Evolutionary conservation across 352 stramenopile genomes (phyloP).

Genomic region (Phytopythium litorale): DNA sequence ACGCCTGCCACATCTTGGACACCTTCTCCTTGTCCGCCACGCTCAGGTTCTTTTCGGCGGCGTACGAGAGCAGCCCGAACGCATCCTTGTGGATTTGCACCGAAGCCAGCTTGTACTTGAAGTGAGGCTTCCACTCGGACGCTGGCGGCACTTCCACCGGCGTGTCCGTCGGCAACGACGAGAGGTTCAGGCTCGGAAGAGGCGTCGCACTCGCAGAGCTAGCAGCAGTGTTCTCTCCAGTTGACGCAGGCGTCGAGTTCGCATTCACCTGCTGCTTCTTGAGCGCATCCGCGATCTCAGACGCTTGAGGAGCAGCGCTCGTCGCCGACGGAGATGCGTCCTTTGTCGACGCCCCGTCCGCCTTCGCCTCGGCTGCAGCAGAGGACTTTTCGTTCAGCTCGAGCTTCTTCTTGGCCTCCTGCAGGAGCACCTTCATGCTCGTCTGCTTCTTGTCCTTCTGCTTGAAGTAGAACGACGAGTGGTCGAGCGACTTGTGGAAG

Average conservation of each 20-base stretch:
- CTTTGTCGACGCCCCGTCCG: conserved; percentile 4
- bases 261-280: conserved; percentile 41
- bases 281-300: conserved; percentile 57
- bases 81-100: conserved; percentile 85
- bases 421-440: conserved; percentile 92
- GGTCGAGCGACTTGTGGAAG: conserved; percentile 98
- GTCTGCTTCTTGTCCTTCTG: conserved; percentile 98
- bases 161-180: neutral
- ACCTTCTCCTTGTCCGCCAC: conserved; percentile 83
- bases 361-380: conserved; percentile 16
- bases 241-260: conserved; percentile 1
- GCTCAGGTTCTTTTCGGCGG: conserved; percentile 78
- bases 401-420: conserved; percentile 83
- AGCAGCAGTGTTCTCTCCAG: conserved; percentile 5
- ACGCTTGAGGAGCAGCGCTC: conserved; percentile 42
- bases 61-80: conserved; percentile 74
- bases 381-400: conserved; percentile 53
- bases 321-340: neutral
- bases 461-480: conserved; percentile 99
- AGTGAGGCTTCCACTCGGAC: conserved; percentile 60
- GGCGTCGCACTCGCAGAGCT: conserved; percentile 20
- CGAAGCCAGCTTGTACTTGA: conserved; percentile 64
- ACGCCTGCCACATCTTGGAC: conserved; percentile 75
- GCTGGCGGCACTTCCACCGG: conserved; percentile 8
- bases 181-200: conserved; percentile 6